A percentile compares a stretch with the other conserved stretches of the same genome.
Conservation (phyloP, 805 yeast genomes). For the Isabelozyma heimii region DNA sequence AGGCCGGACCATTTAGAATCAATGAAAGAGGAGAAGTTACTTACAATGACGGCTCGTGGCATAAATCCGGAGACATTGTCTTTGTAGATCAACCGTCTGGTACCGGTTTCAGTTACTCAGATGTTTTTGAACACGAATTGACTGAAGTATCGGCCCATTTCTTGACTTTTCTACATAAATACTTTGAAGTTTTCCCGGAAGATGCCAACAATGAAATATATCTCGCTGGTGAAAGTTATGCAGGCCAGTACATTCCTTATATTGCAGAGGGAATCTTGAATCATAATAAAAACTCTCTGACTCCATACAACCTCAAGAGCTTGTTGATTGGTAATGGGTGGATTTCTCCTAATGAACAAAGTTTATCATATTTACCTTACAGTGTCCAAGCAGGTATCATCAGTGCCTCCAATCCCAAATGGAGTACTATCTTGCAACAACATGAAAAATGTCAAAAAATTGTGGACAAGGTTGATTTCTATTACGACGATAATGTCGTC, state of each 20-base stretch:
- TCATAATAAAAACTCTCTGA: conserved; percentile 32
- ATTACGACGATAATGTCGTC: conserved; percentile 10
- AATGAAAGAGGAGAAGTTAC: conserved; percentile 39
- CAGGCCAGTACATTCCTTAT: conserved; percentile 95
- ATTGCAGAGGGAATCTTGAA: conserved; percentile 63
- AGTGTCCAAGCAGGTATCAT: conserved; percentile 59
- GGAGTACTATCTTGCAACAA: conserved; percentile 40
- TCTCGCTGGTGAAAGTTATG: conserved; percentile 93
- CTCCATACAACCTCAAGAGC: conserved; percentile 52
- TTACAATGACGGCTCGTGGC: conserved; percentile 79
- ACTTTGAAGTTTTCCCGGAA: conserved; percentile 1
- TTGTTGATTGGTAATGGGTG: conserved; percentile 89
- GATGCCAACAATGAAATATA: conserved; percentile 52
- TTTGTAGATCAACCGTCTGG: conserved; percentile 96
- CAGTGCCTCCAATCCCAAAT: conserved; percentile 31
- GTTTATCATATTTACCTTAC: conserved; percentile 75
- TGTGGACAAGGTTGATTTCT: conserved; percentile 28
- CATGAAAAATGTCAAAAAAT: conserved; percentile 63
- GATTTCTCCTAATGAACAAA: conserved; percentile 86
- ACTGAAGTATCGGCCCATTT: conserved; percentile 61
- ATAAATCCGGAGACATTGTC: conserved; percentile 69
- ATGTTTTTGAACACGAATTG: conserved; percentile 53
- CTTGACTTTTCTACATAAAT: conserved; percentile 53
- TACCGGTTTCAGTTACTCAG: conserved; percentile 79
- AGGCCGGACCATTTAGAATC: conserved; percentile 83